Conservation (phyloP, 164 flowering plant genomes). For the Taxillus chinensis region DNA sequence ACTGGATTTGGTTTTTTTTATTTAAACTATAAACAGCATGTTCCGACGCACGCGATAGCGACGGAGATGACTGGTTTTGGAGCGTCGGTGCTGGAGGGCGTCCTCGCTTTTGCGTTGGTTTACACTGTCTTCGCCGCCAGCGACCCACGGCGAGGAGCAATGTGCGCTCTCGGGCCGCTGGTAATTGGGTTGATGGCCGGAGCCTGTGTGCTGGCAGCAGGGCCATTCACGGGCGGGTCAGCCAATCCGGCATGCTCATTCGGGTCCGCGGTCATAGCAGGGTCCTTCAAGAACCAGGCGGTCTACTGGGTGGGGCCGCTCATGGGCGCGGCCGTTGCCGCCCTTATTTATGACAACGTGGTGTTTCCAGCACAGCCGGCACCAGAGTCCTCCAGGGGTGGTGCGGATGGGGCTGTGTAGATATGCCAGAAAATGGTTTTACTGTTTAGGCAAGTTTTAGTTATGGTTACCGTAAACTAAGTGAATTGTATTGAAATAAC, state of each 20-base stretch:
- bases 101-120: slow-evolving; percentile 60
- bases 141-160: slow-evolving; percentile 40
- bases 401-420: slow-evolving; percentile 10
- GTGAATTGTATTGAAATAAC: too few species aligned
- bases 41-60: slow-evolving; percentile 44
- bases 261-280: slow-evolving; percentile 54
- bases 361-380: slow-evolving; percentile 28
- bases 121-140: slow-evolving; percentile 55
- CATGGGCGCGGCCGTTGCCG: slow-evolving; percentile 62
- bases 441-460: too few species aligned
- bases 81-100: slow-evolving; percentile 59
- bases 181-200: slow-evolving; percentile 56
- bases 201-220: slow-evolving; percentile 60
- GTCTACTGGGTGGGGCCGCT: slow-evolving; percentile 88
- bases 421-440: too few species aligned
- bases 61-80: slow-evolving; percentile 81
- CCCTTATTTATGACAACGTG: slow-evolving; percentile 59
- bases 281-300: slow-evolving; percentile 72
- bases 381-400: slow-evolving; percentile 20
- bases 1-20: not conserved
- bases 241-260: slow-evolving; percentile 86
- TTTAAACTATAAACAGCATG: slow-evolving; percentile 22
- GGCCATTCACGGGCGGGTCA: slow-evolving; percentile 82
- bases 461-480: too few species aligned
- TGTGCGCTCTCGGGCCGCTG: slow-evolving; percentile 40